These are phyloP conservation scores for Termitomyces sp. DNA, from an alignment of 768 basidiomycete species.

Conservation along the genomic window DNA sequence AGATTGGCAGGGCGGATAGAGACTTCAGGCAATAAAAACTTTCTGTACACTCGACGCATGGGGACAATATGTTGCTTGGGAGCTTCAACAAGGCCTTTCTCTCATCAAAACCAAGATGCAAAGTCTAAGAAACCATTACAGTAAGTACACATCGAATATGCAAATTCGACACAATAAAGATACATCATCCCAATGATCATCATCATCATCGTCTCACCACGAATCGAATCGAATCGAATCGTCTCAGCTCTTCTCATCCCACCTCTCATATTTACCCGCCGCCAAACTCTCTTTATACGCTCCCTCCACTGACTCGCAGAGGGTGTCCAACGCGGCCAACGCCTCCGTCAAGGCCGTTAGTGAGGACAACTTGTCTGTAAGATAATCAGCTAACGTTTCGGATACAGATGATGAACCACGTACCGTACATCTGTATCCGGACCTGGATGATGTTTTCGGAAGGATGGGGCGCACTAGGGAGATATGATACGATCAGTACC, in stretches of 20 bases:
- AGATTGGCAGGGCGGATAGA: too few species aligned
- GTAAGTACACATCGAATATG: constrained; percentile 6
- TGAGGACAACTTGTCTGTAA: constrained; percentile 81
- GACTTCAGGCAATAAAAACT: too few species aligned
- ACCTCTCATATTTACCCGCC: constrained; percentile 53
- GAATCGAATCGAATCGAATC: too few species aligned
- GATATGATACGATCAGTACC: not conserved
- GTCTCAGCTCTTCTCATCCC: constrained; percentile 73
- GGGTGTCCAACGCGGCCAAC: constrained; percentile 70
- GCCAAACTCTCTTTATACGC: constrained; percentile 60
- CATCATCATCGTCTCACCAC: not conserved
- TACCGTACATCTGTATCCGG: constrained; percentile 99
- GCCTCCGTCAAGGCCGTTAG: constrained; percentile 76
- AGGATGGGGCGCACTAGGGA: constrained; percentile 81
- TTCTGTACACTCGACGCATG: too few species aligned
- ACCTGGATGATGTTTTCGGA: constrained; percentile 96
- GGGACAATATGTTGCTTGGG: too few species aligned
- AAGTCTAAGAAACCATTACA: constrained; percentile 2
- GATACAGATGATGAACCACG: constrained; percentile 30
- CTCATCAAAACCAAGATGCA: not conserved
- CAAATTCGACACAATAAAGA: constrained; percentile 9
- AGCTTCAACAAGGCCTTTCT: too few species aligned
- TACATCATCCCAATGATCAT: constrained; percentile 4
- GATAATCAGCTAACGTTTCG: not conserved
- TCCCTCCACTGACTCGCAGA: constrained; percentile 70